Evolutionary conservation across 257 asterid genomes (phyloP).

Genomic region (Nicotiana paniculata): DNA sequence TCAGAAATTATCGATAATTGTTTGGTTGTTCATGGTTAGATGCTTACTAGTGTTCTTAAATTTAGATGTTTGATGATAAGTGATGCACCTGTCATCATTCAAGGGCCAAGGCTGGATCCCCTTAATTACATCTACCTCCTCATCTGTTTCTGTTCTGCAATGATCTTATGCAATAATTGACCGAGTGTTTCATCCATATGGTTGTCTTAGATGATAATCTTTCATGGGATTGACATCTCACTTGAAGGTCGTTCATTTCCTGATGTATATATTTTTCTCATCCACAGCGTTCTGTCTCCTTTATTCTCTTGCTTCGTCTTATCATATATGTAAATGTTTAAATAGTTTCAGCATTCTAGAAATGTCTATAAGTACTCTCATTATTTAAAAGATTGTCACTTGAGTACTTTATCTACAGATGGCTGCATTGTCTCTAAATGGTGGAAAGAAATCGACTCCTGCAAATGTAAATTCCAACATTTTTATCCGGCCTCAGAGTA

Average conservation of each 20-base stretch:
- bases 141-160: background rate
- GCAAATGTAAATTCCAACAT: slow-evolving; percentile 4
- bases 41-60: background rate
- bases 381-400: background rate
- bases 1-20: background rate
- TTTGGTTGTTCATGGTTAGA: background rate
- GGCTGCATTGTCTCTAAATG: slow-evolving; percentile 5
- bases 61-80: background rate
- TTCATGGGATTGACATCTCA: background rate
- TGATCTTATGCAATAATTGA: background rate
- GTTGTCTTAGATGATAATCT: slow-evolving; percentile 1
- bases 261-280: background rate
- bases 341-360: background rate
- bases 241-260: background rate
- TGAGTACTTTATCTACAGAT: slow-evolving; percentile 18
- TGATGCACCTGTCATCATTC: background rate
- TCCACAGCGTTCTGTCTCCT: background rate
- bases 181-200: background rate
- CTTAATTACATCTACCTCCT: background rate
- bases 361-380: background rate
- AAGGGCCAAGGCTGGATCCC: slow-evolving; percentile 1
- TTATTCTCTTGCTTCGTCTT: background rate
- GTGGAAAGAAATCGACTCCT: background rate
- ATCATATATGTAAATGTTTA: background rate
- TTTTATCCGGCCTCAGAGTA: slow-evolving; percentile 17